These are phyloP conservation scores for Haberlea rhodopensis DNA, from an alignment of 257 asterid species.

Conservation along the genomic window DNA sequence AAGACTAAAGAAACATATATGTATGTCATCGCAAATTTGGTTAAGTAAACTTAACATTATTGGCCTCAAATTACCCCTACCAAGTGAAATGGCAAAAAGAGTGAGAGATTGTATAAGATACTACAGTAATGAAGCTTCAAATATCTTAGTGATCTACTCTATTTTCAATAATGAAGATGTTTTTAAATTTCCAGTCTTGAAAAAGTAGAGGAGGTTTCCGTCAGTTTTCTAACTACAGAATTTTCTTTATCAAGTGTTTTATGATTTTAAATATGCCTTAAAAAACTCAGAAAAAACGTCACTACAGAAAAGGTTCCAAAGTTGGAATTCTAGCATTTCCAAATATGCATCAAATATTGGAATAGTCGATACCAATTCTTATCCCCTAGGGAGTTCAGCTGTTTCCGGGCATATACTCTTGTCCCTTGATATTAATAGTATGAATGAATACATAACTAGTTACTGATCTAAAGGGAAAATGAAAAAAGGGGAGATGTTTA, in stretches of 20 bases:
- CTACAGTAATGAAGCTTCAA: background rate
- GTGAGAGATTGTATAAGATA: background rate
- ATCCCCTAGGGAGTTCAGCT: background rate
- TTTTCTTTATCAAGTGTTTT: slow-evolving; percentile 4
- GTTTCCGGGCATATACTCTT: slow-evolving; percentile 1
- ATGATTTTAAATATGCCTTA: background rate
- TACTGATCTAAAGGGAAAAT: slow-evolving; percentile 9
- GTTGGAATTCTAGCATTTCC: background rate
- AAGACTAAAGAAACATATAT: slow-evolving; percentile 8
- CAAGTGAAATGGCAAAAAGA: slow-evolving; percentile 4
- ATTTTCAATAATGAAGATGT: background rate
- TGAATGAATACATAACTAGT: background rate
- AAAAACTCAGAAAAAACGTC: background rate
- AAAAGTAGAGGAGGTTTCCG: background rate
- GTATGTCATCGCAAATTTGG: background rate
- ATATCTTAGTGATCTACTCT: background rate
- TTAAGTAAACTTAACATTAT: too few relatives aligned
- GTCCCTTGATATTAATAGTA: background rate
- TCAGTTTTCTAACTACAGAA: background rate
- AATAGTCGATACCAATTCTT: slow-evolving; percentile 1
- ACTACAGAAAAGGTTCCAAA: background rate
- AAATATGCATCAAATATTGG: slow-evolving; percentile 9
- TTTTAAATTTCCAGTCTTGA: background rate
- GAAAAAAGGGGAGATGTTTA: slow-evolving; percentile 27
- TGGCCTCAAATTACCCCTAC: slow-evolving; percentile 1